A percentile compares a stretch with the other conserved stretches of the same genome.
phyloP scores from a whole-genome alignment of 1,139 yeast genomes.

The Saccharomycopsis crataegensis region DNA sequence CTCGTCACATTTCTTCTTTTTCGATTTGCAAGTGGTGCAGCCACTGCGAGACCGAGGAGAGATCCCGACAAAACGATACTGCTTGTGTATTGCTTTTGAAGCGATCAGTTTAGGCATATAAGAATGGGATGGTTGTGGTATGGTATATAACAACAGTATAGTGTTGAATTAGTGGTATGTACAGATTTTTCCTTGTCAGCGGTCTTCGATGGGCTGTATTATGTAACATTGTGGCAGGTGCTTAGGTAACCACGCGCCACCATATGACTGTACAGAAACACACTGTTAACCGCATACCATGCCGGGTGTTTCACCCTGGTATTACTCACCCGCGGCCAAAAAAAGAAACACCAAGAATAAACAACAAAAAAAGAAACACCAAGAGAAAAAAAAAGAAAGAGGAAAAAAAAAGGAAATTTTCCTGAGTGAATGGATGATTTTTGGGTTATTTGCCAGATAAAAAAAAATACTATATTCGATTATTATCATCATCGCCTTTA shows the following conservation, averaged over 20 bases:
- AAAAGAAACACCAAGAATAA: background rate
- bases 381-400: background rate
- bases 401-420: background rate
- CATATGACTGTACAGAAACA: too few species aligned
- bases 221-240: too few species aligned
- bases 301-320: too few species aligned
- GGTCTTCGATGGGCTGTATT: background rate
- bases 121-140: background rate
- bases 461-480: too few species aligned
- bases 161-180: background rate
- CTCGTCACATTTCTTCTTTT: conserved; percentile 20
- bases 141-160: background rate
- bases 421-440: background rate
- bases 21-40: conserved; percentile 15
- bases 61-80: conserved; percentile 12
- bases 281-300: too few species aligned
- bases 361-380: background rate
- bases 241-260: too few species aligned
- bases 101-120: background rate
- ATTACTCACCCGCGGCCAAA: background rate
- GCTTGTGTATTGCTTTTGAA: background rate
- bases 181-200: background rate
- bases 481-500: too few species aligned
- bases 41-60: conserved; percentile 17
- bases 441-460: background rate